Conservation (phyloP, 805 yeast genomes). For the Lipomyces orientalis region DNA sequence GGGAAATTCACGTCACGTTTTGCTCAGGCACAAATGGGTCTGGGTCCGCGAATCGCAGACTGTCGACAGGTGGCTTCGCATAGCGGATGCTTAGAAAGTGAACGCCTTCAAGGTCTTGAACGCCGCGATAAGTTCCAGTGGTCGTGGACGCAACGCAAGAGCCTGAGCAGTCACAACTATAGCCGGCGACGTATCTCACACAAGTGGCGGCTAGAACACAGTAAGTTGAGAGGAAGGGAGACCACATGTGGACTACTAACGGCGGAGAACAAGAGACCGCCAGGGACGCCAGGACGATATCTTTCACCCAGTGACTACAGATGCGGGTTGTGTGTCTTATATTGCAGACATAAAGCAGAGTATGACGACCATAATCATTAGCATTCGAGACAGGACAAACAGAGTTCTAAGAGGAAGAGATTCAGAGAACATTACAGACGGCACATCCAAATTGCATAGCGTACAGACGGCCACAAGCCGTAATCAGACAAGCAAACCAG, state of each 20-base stretch:
- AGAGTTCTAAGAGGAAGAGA: neutral
- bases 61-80: constrained; percentile 33
- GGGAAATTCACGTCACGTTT: constrained; percentile 14
- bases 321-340: neutral
- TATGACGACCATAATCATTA: neutral
- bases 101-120: constrained; percentile 16
- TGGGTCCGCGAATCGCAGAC: constrained; percentile 32
- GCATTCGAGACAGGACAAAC: neutral
- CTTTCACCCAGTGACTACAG: neutral
- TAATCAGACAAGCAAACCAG: neutral
- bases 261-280: neutral
- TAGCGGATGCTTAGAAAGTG: constrained; percentile 34
- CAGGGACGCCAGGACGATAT: neutral
- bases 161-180: constrained; percentile 20
- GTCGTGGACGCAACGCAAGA: constrained; percentile 29
- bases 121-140: constrained; percentile 32
- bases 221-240: constrained; percentile 3
- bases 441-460: neutral
- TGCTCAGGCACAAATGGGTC: constrained; percentile 12
- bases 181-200: neutral
- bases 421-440: neutral
- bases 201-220: constrained; percentile 12
- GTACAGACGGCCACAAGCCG: neutral
- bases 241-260: constrained; percentile 4
- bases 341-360: neutral